Base-by-base conservation (phyloP, 2,329 filamentous ascomycete species). In the Xylariomycetidae sp. region DNA sequence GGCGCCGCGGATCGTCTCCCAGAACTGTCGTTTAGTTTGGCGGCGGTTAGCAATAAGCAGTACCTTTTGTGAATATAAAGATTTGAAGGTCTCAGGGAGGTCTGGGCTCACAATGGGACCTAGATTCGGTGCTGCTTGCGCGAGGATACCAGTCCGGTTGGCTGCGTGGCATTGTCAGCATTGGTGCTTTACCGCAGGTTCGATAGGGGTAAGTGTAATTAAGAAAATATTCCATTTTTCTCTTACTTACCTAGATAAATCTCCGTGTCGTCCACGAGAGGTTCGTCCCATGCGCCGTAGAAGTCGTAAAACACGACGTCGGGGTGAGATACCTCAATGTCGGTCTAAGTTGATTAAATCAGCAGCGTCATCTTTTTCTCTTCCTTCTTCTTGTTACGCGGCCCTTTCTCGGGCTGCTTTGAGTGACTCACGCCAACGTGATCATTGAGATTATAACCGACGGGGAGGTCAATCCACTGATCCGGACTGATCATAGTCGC, bases 101-200 rank as follows among this genome's bases (percentile, higher is more conserved):
- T n/a, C n/a, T n/a, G n/a, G n/a, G 39, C 55, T 49, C 29, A 73
- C 55, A 16, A 78, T 65, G 14, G 77, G 70, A 0, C 75, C 74
- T 36, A 82, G 77, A 55, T 81, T 78, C 14, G 78, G 77, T 2
- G 76, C 74, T 10, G 77, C 74, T 50, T 80, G 75, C 0, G 78
- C 67, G 10, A 82, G 64, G 18, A 80, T 75, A 22, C 47, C 47
- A 7, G 45, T 42, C 12, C 47, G 30, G 27, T 47, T 48, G 6
- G 27, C 45, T 50, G 20, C n/a, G n/a, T 8, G 20, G 20, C 8
- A 8, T 22, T 7, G 4, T 76, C n/a, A n/a, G n/a, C n/a, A n/a
- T n/a, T n/a, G n/a, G n/a, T n/a, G n/a, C n/a, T n/a, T n/a, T n/a
- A n/a, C n/a, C n/a, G n/a, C n/a, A n/a, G n/a, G n/a, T n/a, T n/a